Conservation (phyloP, 1,284 basidiomycete genomes). For the Meira miltonrushii region DNA sequence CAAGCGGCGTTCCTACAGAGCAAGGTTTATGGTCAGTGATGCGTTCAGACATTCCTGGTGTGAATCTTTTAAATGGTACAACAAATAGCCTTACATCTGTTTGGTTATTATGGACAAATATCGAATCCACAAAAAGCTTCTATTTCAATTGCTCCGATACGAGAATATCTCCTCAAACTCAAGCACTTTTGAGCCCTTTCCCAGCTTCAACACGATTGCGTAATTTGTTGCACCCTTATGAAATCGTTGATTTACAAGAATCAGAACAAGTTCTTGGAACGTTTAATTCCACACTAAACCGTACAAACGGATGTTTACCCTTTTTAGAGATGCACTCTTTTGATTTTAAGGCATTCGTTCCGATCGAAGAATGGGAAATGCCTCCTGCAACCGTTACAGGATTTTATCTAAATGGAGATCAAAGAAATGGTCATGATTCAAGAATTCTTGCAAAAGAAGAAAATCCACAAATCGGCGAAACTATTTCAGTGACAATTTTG, state of each 20-base stretch:
- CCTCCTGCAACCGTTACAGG: constrained; percentile 1
- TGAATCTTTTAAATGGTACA: constrained; percentile 1
- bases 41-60: not conserved
- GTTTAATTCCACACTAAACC: constrained; percentile 1
- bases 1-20: constrained; percentile 8
- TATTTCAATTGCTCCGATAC: constrained; percentile 8
- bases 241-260: constrained; percentile 2
- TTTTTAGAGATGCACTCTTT: not conserved
- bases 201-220: not conserved
- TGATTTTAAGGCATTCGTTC: constrained; percentile 6
- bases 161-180: constrained; percentile 1
- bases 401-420: constrained; percentile 3
- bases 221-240: constrained; percentile 6
- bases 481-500: not conserved
- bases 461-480: not conserved
- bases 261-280: constrained; percentile 1
- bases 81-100: not conserved
- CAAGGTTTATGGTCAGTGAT: constrained; percentile 6
- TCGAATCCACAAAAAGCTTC: constrained; percentile 1
- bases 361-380: constrained; percentile 5
- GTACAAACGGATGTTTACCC: constrained; percentile 3
- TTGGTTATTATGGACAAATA: constrained; percentile 6
- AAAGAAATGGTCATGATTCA: constrained; percentile 5
- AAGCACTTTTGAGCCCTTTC: constrained; percentile 2
- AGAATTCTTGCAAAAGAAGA: not conserved